These are phyloP conservation scores for Albizia julibrissin DNA, from an alignment of 306 rosid species.

Conservation along the genomic window DNA sequence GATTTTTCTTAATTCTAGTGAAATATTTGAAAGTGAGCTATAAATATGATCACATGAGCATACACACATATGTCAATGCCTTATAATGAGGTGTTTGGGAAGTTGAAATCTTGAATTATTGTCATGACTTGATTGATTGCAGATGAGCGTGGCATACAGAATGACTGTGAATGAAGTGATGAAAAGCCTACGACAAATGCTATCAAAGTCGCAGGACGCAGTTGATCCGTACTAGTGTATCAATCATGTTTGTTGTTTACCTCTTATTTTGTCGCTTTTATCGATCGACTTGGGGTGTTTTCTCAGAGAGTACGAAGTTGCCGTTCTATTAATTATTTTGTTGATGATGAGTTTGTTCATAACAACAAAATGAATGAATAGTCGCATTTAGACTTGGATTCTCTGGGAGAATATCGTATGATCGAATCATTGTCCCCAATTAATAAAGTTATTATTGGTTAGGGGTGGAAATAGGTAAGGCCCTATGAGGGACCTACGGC, in stretches of 20 bases:
- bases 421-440: not conserved
- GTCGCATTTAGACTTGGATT: not conserved
- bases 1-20: no score
- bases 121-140: not conserved
- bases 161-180: conserved; percentile 34
- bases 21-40: no score
- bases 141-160: conserved; percentile 29
- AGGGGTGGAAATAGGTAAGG: no score
- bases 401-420: not conserved
- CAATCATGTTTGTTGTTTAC: not conserved
- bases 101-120: conserved; percentile 4
- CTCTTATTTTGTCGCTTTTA: not conserved
- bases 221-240: conserved; percentile 54
- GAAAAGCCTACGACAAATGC: conserved; percentile 20
- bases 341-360: not conserved
- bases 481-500: no score
- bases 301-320: not conserved
- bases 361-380: no score
- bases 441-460: no score
- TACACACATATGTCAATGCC: no score
- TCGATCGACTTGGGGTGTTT: not conserved
- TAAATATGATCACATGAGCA: no score
- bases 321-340: not conserved
- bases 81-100: not conserved
- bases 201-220: not conserved